A percentile compares a stretch with the other conserved stretches of the same genome.
These are phyloP conservation scores for Spatholobus suberectus DNA, from an alignment of 306 rosid species.

Conservation along the genomic window DNA sequence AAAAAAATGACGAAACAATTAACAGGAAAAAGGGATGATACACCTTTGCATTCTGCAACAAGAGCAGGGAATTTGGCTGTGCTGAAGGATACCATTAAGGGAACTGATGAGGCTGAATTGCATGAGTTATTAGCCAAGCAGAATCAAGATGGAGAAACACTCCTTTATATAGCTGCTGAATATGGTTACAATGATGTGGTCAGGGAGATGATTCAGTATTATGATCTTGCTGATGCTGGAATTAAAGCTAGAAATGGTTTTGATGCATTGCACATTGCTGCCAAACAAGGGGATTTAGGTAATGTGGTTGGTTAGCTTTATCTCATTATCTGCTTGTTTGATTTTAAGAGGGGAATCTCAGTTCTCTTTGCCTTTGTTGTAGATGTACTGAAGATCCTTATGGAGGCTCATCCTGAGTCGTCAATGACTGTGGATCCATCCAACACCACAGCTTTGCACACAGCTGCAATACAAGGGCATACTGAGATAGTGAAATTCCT, in stretches of 20 bases:
- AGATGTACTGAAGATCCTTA: conserved; percentile 76
- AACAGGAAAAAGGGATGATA: conserved; percentile 93
- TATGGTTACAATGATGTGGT: conserved; percentile 81
- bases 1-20: conserved; percentile 89
- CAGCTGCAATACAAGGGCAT: conserved; percentile 94
- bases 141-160: conserved; percentile 90
- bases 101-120: conserved; percentile 54
- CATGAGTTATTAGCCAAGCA: conserved; percentile 64
- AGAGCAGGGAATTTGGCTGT: conserved; percentile 70
- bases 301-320: not conserved
- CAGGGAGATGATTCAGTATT: conserved; percentile 77
- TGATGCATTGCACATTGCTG: conserved; percentile 96
- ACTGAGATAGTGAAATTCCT: conserved; percentile 69
- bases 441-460: conserved; percentile 96
- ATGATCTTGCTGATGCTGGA: conserved; percentile 79
- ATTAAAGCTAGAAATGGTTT: conserved; percentile 91
- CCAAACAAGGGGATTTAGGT: conserved; percentile 91
- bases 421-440: conserved; percentile 92
- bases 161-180: conserved; percentile 89
- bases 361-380: conserved; percentile 40
- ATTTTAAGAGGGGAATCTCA: conserved; percentile 1
- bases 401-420: conserved; percentile 84
- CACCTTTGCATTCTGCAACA: conserved; percentile 76
- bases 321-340: conserved; percentile 10
- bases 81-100: conserved; percentile 51